phyloP scores from a whole-genome alignment of 148 eudicot genomes.

The Vaccinium darrowii region DNA sequence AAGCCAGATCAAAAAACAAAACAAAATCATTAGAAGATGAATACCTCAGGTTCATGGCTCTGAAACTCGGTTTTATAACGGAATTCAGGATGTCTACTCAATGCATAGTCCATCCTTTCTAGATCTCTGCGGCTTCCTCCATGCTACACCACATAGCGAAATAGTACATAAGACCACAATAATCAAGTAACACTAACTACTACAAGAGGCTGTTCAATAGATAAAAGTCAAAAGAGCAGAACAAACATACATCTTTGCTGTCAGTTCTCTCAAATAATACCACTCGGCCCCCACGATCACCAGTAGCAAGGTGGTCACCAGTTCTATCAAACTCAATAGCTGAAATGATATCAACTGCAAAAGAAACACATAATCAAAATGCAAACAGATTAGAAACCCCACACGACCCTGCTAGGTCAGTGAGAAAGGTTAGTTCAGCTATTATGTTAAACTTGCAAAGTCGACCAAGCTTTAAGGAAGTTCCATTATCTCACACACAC shows the following conservation, averaged over 20 bases:
- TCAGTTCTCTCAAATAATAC: slow-evolving; percentile 76
- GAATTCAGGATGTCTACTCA: slow-evolving; percentile 85
- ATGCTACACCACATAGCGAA: slow-evolving; percentile 36
- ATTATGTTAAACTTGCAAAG: not conserved
- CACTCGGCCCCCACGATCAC: slow-evolving; percentile 82
- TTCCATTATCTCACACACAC: not conserved
- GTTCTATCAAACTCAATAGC: slow-evolving; percentile 77
- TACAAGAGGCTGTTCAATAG: not conserved
- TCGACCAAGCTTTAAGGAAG: not conserved
- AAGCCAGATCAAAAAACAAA: slow-evolving; percentile 10
- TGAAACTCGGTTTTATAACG: slow-evolving; percentile 99
- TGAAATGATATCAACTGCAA: slow-evolving; percentile 78
- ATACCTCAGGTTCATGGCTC: slow-evolving; percentile 99
- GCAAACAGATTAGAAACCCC: slow-evolving; percentile 20
- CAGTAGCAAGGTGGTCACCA: slow-evolving; percentile 79
- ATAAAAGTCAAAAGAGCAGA: slow-evolving; percentile 8
- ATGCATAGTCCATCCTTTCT: slow-evolving; percentile 67
- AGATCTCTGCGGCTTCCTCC: slow-evolving; percentile 67
- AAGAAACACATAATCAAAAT: slow-evolving; percentile 9
- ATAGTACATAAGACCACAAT: not conserved
- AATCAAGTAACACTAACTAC: slow-evolving; percentile 11
- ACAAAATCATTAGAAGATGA: not conserved
- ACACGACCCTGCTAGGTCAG: not conserved
- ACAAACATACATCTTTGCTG: slow-evolving; percentile 56
- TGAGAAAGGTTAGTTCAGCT: not conserved